Evolutionary conservation across 2,329 filamentous ascomycete species (phyloP).

Genomic region (Periconia sp.): DNA sequence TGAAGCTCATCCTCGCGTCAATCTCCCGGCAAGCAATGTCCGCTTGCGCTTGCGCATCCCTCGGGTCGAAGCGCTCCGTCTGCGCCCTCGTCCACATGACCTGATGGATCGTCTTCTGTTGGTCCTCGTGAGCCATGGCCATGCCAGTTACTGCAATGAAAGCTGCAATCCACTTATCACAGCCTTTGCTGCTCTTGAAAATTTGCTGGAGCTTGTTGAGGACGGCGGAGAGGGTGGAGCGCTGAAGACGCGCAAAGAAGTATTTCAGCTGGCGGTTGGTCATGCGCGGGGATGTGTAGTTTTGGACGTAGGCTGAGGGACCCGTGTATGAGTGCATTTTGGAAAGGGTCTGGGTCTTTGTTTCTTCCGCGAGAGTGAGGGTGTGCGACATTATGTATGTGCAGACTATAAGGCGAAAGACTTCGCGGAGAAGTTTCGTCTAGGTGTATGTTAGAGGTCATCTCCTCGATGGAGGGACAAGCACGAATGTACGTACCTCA

Average conservation of each 20-base stretch:
- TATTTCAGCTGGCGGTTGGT: conserved; percentile 58
- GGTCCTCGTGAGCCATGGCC: conserved; percentile 56
- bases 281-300: conserved; percentile 51
- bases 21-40: conserved; percentile 51
- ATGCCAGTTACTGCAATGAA: conserved; percentile 56
- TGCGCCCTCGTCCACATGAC: conserved; percentile 47
- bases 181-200: conserved; percentile 51
- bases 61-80: conserved; percentile 33
- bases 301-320: conserved; percentile 32
- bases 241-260: conserved; percentile 54
- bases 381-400: conserved; percentile 59
- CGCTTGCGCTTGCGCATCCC: conserved; percentile 41
- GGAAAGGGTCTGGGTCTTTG: conserved; percentile 43
- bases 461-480: background rate
- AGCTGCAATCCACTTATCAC: conserved; percentile 53
- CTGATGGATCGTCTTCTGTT: conserved; percentile 54
- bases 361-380: conserved; percentile 51
- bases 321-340: conserved; percentile 46
- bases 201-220: conserved; percentile 56
- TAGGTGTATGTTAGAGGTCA: conserved; percentile 16
- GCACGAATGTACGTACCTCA: conserved; percentile 34
- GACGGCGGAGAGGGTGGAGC: conserved; percentile 48
- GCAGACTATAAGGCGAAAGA: conserved; percentile 54
- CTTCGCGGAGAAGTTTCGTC: conserved; percentile 49
- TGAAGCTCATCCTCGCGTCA: conserved; percentile 52